phyloP scores from a whole-genome alignment of 805 yeast genomes.

The Saccharomycopsis fibuligera region DNA sequence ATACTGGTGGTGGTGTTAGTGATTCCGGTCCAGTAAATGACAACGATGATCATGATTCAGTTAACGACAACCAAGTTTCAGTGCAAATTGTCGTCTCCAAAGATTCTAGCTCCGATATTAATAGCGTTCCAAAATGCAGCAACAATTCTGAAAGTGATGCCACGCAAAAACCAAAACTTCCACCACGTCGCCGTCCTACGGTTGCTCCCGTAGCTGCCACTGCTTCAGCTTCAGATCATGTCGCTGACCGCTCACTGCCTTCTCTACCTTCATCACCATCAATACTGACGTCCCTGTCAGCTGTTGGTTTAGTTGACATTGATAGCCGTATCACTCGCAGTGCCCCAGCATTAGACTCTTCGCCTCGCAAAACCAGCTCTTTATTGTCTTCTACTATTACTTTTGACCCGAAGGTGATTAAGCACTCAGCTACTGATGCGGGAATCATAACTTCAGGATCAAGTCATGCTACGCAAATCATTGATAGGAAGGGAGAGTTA shows the following conservation, averaged over 20 bases:
- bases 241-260: background rate
- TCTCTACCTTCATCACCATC: background rate
- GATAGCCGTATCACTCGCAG: background rate
- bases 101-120: too few species aligned
- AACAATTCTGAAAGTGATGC: too few species aligned
- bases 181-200: background rate
- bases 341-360: background rate
- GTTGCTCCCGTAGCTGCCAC: background rate
- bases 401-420: slow-evolving; percentile 6
- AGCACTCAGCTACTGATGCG: slow-evolving; percentile 16
- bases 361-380: background rate
- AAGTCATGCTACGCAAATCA: slow-evolving; percentile 9
- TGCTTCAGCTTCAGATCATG: too few species aligned
- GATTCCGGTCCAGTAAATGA: too few species aligned
- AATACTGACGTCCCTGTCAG: background rate
- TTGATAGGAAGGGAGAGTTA: slow-evolving; percentile 18
- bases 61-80: too few species aligned
- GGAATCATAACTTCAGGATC: slow-evolving; percentile 15
- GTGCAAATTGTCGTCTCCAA: too few species aligned
- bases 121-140: too few species aligned
- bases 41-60: too few species aligned
- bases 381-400: background rate
- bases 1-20: too few species aligned
- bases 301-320: background rate
- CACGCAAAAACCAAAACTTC: background rate